Base-by-base conservation (phyloP, 75 land plant species). In the Chamaecyparis obtusa region DNA sequence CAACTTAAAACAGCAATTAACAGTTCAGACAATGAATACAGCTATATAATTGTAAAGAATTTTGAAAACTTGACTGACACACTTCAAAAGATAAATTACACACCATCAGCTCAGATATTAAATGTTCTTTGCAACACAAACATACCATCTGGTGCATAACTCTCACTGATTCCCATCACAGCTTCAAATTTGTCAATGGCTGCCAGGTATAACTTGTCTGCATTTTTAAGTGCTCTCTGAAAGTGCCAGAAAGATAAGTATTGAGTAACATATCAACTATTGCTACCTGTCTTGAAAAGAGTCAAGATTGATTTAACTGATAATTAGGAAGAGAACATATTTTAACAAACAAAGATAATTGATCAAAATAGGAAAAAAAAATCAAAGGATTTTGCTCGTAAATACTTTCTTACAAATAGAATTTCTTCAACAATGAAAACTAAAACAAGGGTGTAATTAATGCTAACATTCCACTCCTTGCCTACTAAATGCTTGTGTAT, bases 111-210 rank as follows among this genome's bases (percentile, higher is more conserved):
- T 81, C 64, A 81, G 27, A 13, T 41, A 27, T 8, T 81, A 72
- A 84, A 84, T 37, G 10, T 6, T 3, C 57, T 51, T 24, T 37
- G 71, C 27, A 84, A 67, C 36, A 56, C 44, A n/a, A 39, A 56
- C 92, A 24, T 92, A 97, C 99, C 99, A 85, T 93, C 94, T 83
- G 99, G 93, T 49, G 96, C 96, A 90, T 94, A 92, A 76, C 43
- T 33, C 19, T 94, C 92, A 84, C 94, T 94, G 82, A 88, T 95
- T 17, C 95, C 91, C 91, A 93, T 87, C 94, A 97, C 91, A 14
- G 99, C 98, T 90, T 95, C 97, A 90, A 97, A 97, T 87, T 97
- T 97, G 85, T 97, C 98, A 84, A 96, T 97, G 49, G 99, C 98
- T 83, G 99, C 99, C 87, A 97, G 85, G 87, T 95, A 97, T 37